Evolutionary conservation across 2,329 filamentous ascomycete genomes (phyloP), one percentile per base, ranked within the genome.

Genomic region (Fusarium nanum): DNA sequence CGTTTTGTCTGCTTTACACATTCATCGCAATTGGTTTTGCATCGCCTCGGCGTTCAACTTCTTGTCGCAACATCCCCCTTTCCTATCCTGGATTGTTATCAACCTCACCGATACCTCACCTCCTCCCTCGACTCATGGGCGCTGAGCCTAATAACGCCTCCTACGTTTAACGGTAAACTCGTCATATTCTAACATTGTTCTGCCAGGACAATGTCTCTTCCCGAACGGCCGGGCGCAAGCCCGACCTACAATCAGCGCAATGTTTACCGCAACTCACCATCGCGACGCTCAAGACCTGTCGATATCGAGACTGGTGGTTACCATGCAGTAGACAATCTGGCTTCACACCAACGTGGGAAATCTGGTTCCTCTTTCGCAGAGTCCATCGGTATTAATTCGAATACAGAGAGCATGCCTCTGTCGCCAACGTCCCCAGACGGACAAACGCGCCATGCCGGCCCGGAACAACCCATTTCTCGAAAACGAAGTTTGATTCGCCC

Each of bases 401-500:
- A 86, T 77, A 83, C 83, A 82, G 88, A 90, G 77, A 84, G 78
- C 72, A 78, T 83, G 67, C 87, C 85, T 76, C 81, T 89, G 76
- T 87, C 86, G 46, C 85, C 85, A 30, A 82, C 83, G 45, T 72
- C 71, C 54, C 72, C 72, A 16, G 65, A 72, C 32, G 76, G 75
- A 46, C 81, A 81, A 27, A 41, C 79, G n/a, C 72, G 78, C 28
- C 71, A 74, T 37, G 69, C 60, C 44, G 67, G 71, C 32, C 62
- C 71, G 65, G 75, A 81, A 54, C 77, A 80, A 56, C 77, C 80
- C 41, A 79, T 88, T 64, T 77, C 82, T 65, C 89, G 94, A 74
- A 98, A 98, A 82, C 90, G 92, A 78, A 98, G 93, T 79, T 84
- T 99, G 69, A 91, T 99, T 77, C 88, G 92, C 67, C 96, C 96